Evolutionary conservation across 148 eudicot genomes (phyloP), one percentile per base, ranked within the genome.

Genomic region (Nepenthes gracilis): DNA sequence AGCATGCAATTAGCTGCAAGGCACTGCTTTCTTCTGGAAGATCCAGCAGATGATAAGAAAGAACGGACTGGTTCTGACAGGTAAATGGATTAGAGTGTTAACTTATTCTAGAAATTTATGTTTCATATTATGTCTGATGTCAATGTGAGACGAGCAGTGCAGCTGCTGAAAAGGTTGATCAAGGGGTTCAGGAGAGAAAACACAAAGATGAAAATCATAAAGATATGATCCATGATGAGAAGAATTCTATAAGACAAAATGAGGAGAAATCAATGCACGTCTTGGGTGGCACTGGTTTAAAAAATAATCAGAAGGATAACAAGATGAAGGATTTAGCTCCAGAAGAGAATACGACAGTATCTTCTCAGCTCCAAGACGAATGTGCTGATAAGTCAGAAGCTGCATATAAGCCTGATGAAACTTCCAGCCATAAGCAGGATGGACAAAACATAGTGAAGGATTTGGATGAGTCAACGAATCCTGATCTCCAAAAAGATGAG

Each of bases 1-100:
- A 83, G 88, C 55, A 76, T 65, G 66, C 84, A 77, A 52, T 79
- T 93, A 57, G 88, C 98, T 67, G 73, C 80, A 54, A 88, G 87
- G 77, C 94, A 93, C 74, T 86, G 85, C 84, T 84, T 85, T 80
- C 49, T 80, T 62, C 74, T 93, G 65, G 96, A 88, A 64, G 91
- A 88, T 78, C 95, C 98, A 47, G 84, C 80, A 14, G 85, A 74
- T 75, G 83, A 73, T 23, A 72, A 77, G 66, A 83, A 80, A 57
- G 75, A 70, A 58, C 57, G 66, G 43, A 67, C 61, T 67, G 78
- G 62, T 45, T 52, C 84, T 48, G 84, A 76, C 35, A 80, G 89
- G 96, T 85, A 38, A 55, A 76, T 69, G 36, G 48, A 50, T 66
- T 14, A 47, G 36, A 57, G 37, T 67, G 62, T 59, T 36, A 49